phyloP scores from a whole-genome alignment of 495 filamentous ascomycete genomes.

The Penicillium angulare region DNA sequence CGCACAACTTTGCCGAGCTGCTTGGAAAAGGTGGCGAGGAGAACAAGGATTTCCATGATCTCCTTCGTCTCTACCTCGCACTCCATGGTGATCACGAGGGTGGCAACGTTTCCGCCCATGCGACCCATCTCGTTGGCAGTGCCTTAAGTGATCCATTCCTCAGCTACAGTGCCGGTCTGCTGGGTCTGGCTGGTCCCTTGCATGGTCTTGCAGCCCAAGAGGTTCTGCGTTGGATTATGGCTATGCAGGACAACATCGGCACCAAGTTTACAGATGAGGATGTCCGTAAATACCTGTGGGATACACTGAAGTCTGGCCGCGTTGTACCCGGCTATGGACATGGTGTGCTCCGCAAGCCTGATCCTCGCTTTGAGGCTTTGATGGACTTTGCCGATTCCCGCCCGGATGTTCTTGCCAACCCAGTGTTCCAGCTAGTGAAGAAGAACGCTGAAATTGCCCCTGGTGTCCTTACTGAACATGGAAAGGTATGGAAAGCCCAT shows the following conservation, averaged over 20 bases:
- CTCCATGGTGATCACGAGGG: slow-evolving; percentile 98
- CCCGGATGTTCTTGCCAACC: slow-evolving; percentile 79
- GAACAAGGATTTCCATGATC: slow-evolving; percentile 92
- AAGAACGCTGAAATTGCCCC: slow-evolving; percentile 81
- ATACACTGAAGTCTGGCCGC: slow-evolving; percentile 85
- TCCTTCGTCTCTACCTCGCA: slow-evolving; percentile 88
- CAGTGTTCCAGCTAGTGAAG: slow-evolving; percentile 90
- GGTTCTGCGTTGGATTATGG: slow-evolving; percentile 90
- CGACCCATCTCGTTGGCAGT: slow-evolving; percentile 96
- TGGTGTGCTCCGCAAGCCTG: slow-evolving; percentile 94
- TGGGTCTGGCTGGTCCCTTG: slow-evolving; percentile 90
- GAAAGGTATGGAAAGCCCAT: slow-evolving; percentile 67
- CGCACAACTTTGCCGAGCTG: slow-evolving; percentile 97
- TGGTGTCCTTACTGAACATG: slow-evolving; percentile 83
- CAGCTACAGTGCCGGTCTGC: slow-evolving; percentile 91
- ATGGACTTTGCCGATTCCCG: slow-evolving; percentile 91
- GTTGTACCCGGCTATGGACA: slow-evolving; percentile 98
- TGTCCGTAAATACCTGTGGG: slow-evolving; percentile 87
- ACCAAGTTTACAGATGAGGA: slow-evolving; percentile 71
- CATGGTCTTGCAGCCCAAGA: slow-evolving; percentile 97
- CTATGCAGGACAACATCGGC: slow-evolving; percentile 89
- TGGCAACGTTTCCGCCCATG: slow-evolving; percentile 94
- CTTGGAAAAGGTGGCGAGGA: slow-evolving; percentile 84
- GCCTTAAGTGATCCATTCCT: slow-evolving; percentile 94
- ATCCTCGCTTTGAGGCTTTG: slow-evolving; percentile 91